Evolutionary conservation across 176 grass and related monocot species (phyloP).

Genomic region (Secale cereale): DNA sequence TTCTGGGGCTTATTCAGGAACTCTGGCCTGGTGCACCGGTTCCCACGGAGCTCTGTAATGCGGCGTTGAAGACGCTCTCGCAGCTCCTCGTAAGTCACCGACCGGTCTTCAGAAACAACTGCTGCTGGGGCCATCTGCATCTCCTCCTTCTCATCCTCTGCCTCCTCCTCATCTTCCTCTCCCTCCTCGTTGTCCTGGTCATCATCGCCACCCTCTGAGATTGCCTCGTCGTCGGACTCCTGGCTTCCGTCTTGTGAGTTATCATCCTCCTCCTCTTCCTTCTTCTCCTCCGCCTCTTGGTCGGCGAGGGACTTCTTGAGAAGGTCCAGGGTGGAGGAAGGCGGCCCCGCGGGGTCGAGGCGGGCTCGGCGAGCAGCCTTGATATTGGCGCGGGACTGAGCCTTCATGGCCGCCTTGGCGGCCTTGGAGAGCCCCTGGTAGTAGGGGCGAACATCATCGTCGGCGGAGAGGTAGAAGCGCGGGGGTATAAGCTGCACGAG

Average conservation of each 20-base stretch:
- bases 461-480: constrained; percentile 61
- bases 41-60: constrained; percentile 55
- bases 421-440: constrained; percentile 74
- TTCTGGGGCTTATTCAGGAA: constrained; percentile 49
- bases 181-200: neutral
- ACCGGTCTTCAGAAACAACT: constrained; percentile 38
- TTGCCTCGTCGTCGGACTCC: constrained; percentile 20
- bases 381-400: constrained; percentile 60
- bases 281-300: constrained; percentile 15
- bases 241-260: constrained; percentile 24
- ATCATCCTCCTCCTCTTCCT: constrained; percentile 21
- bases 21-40: constrained; percentile 70
- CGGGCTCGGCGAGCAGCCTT: constrained; percentile 64
- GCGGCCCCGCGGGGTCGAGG: constrained; percentile 47
- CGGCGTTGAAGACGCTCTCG: constrained; percentile 44
- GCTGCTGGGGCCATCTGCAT: constrained; percentile 8
- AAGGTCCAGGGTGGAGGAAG: constrained; percentile 68
- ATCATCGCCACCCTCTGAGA: constrained; percentile 19
- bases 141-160: neutral
- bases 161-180: constrained; percentile 19
- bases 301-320: constrained; percentile 55
- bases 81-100: constrained; percentile 86
- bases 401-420: constrained; percentile 65
- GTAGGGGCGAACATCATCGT: constrained; percentile 70
- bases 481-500: constrained; percentile 85